Evolutionary conservation across 1,284 basidiomycete genomes (phyloP), one percentile per base, ranked within the genome.

Genomic region (Megacollybia platyphylla): DNA sequence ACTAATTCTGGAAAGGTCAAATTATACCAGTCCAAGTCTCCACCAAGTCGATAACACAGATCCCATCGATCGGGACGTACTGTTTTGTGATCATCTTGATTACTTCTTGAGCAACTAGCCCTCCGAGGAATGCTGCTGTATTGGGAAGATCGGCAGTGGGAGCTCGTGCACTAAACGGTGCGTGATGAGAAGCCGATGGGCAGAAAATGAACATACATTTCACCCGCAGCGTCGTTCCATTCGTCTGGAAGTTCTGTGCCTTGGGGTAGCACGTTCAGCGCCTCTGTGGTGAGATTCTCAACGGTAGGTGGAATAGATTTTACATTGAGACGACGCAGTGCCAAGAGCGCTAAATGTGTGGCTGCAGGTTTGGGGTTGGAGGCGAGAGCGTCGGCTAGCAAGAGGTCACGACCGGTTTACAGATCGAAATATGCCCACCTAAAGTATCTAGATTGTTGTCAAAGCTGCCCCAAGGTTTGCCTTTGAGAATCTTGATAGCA

Each of bases 81-180:
- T 98, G 96, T 56, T 81, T 82, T 47, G 94, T 97, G 53, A 97
- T 84, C 61, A 97, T 73, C 71, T 99, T 98, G 73, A 98, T 97
- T 5, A 82, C 80, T 61, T 98, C 96, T 54, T 98, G 96, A n/a
- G 91, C 91, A 20, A 93, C 86, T 13, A 98, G 61, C 0, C 94
- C 96, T 10, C 96, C 96, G 2, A 97, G 64, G 55, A 98, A 79
- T 0, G 92, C 92, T 0, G 96, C 88, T 0, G 85, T 93, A 49
- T 91, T 93, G 0, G 94, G 92, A 1, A 97, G 63, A 51, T 94
- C 89, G 1, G 87, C 79, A 2, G 78, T 83, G 1, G 88, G 90
- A 1, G 90, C 75, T 11, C 93, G 81, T 4, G 70, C 78, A 43
- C 86, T 88, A 26, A 36, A 18, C 29, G 32, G 46, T 42, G 31